Evolutionary conservation across 257 asterid genomes (phyloP).

Genomic region (Penstemon barbatus): DNA sequence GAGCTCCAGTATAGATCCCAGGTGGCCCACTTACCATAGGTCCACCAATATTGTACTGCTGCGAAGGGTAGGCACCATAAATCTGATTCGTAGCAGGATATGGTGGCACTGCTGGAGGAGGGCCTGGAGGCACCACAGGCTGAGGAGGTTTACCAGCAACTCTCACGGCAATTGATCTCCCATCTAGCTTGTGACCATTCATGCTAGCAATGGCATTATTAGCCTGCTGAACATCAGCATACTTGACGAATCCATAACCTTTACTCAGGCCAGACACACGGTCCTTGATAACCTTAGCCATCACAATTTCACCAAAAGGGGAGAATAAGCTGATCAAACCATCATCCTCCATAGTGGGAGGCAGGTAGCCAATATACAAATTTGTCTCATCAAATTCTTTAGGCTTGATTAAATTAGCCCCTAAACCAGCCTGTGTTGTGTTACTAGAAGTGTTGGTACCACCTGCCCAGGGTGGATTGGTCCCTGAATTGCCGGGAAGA

Average conservation of each 20-base stretch:
- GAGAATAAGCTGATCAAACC: slow-evolving; percentile 77
- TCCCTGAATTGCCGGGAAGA: slow-evolving; percentile 60
- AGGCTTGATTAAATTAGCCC: slow-evolving; percentile 57
- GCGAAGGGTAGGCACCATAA: slow-evolving; percentile 70
- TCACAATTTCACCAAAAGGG: slow-evolving; percentile 86
- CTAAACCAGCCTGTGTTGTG: slow-evolving; percentile 58
- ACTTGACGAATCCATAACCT: slow-evolving; percentile 96
- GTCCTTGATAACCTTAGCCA: slow-evolving; percentile 96
- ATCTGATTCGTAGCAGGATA: slow-evolving; percentile 64
- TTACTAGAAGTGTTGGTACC: slow-evolving; percentile 39
- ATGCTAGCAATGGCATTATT: slow-evolving; percentile 83
- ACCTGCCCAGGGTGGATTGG: slow-evolving; percentile 87
- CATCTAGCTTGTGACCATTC: slow-evolving; percentile 91
- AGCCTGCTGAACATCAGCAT: slow-evolving; percentile 82
- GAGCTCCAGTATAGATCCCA: slow-evolving; percentile 54
- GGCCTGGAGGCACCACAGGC: slow-evolving; percentile 73
- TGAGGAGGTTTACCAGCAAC: slow-evolving; percentile 94
- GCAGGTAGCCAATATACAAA: slow-evolving; percentile 82
- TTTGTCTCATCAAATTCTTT: slow-evolving; percentile 92
- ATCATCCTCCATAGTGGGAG: slow-evolving; percentile 90
- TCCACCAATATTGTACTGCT: slow-evolving; percentile 76
- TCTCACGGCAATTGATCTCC: slow-evolving; percentile 94
- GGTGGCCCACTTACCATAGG: slow-evolving; percentile 59
- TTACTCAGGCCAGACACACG: slow-evolving; percentile 72
- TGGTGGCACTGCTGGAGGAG: slow-evolving; percentile 64